Evolutionary conservation across 2,329 filamentous ascomycete genomes (phyloP), one percentile per base, ranked within the genome.

Genomic region (Fusarium chaquense): DNA sequence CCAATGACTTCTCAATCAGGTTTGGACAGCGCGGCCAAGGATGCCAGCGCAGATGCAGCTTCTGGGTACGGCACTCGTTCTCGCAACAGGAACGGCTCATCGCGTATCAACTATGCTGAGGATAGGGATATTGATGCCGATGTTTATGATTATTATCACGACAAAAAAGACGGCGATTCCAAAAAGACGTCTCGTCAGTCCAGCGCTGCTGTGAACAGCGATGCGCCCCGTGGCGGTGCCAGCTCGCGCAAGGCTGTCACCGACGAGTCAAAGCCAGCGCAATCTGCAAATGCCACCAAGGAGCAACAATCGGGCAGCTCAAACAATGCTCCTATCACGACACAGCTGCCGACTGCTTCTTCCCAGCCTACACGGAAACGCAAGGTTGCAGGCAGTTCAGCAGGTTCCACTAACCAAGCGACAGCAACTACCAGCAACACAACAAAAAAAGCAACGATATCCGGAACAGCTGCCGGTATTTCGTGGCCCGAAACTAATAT

Each of bases 31-130:
- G 77, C 81, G 49, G 76, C 81, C 61, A 88, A 85, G 76, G 87
- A 88, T 64, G 79, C 77, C 69, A 81, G 81, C 69, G 77, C 82
- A 72, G 85, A 86, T 70, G 83, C 77, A 61, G 83, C 91, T 52
- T 90, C 89, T 73, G 90, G 89, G 49, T 98, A 99, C 81, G 95
- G 95, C 76, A 99, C 96, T 78, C 91, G 94, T 75, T 98, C 94
- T 74, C 92, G 96, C 79, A 97, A 97, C 81, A 91, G 94, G 76
- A 90, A 88, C 61, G 91, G 92, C 75, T 89, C 87, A 72, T 87
- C 91, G 73, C 92, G 96, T 73, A 90, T 91, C 71, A 99, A 99
- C 81, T 99, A 99, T 81, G 95, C 96, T 52, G 96, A 99, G 82
- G 93, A 95, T 81, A 92, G 88, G 81, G 95, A 98, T 80, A 85